phyloP scores from a whole-genome alignment of 2,329 filamentous ascomycete genomes.

The Fusarium poae region DNA sequence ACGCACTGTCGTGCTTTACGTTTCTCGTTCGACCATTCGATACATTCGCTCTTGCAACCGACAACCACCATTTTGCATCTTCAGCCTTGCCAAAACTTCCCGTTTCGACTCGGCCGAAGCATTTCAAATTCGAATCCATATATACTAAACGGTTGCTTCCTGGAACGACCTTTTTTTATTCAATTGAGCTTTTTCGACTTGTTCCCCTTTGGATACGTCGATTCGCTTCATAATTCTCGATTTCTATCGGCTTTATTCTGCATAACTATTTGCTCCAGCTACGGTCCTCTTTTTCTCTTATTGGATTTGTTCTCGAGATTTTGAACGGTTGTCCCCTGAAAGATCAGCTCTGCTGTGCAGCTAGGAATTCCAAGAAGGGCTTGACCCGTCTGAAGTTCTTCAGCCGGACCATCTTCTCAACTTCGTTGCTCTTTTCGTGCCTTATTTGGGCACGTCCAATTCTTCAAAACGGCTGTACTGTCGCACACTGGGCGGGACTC shows the following conservation, averaged over 20 bases:
- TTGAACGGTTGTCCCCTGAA: conserved; percentile 18
- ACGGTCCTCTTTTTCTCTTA: conserved; percentile 20
- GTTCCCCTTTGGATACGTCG: conserved; percentile 41
- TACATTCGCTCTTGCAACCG: conserved; percentile 46
- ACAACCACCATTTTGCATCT: conserved; percentile 41
- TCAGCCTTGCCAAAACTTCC: conserved; percentile 32
- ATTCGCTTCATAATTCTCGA: conserved; percentile 42
- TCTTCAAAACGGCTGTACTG: conserved; percentile 85
- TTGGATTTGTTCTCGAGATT: conserved; percentile 20
- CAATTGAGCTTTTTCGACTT: conserved; percentile 29
- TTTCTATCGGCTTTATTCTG: conserved; percentile 40
- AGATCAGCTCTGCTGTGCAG: conserved; percentile 30
- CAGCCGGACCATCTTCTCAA: conserved; percentile 26
- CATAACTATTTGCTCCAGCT: conserved; percentile 42
- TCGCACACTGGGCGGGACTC: conserved; percentile 84
- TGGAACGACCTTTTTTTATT: conserved; percentile 44
- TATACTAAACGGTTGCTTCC: conserved; percentile 46
- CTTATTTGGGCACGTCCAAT: conserved; percentile 65
- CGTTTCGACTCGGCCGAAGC: conserved; percentile 44
- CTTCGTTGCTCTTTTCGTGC: conserved; percentile 42
- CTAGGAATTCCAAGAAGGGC: conserved; percentile 30
- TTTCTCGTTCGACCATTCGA: conserved; percentile 49
- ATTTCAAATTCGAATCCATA: conserved; percentile 48
- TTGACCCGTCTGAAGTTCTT: conserved; percentile 23
- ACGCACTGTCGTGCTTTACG: conserved; percentile 44